Evolutionary conservation across 768 basidiomycete genomes (phyloP).

Genomic region (Mycena pura): DNA sequence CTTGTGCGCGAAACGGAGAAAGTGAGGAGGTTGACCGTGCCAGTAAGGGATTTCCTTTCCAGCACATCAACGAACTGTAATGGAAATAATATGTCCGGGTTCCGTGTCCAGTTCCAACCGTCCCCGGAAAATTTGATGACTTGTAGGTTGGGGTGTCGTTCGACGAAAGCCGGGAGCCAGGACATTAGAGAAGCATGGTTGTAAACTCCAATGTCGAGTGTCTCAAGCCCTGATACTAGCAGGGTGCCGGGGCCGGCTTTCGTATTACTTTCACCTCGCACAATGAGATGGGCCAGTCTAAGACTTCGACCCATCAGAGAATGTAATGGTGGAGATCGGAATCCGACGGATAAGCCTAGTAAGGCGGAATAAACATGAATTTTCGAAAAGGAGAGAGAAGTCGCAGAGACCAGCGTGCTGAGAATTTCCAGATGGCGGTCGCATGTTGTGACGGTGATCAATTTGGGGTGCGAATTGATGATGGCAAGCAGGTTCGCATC

Average conservation of each 20-base stretch:
- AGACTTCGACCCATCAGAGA: not conserved
- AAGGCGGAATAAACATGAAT: not conserved
- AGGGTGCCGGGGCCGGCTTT: not conserved
- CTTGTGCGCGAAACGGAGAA: constrained; percentile 2
- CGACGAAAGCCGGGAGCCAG: constrained; percentile 3
- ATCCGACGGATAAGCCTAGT: not conserved
- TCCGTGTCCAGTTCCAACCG: not conserved
- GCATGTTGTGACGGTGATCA: not conserved
- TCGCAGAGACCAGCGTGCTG: not conserved
- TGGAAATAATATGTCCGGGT: not conserved
- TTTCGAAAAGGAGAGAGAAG: constrained; percentile 4
- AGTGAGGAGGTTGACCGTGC: not conserved
- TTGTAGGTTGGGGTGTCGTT: not conserved
- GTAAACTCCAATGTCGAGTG: not conserved
- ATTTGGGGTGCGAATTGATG: not conserved
- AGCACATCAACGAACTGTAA: not conserved
- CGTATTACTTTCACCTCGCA: not conserved
- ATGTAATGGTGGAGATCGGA: not conserved
- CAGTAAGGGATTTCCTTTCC: not conserved
- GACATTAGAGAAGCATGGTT: not conserved
- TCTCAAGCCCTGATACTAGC: constrained; percentile 4
- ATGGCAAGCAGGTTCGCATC: not conserved
- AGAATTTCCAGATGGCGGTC: not conserved
- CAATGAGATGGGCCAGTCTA: not conserved
- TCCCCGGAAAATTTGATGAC: not conserved